These are phyloP conservation scores for Naganishia sp. DNA, from an alignment of 1,284 basidiomycete species.

Conservation along the genomic window DNA sequence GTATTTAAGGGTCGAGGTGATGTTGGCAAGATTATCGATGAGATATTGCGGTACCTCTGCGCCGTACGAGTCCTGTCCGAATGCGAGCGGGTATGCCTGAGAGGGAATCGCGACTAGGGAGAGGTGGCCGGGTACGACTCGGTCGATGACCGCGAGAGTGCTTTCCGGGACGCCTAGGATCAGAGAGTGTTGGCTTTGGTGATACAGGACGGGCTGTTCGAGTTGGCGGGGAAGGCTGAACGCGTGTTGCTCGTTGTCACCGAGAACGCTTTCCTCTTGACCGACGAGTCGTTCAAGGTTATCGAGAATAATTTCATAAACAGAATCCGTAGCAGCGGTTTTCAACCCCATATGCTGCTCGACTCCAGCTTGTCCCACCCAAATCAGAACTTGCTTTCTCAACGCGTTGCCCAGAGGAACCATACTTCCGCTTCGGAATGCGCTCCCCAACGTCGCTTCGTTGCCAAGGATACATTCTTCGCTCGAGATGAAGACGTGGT, in stretches of 20 bases:
- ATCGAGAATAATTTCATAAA: constrained; percentile 28
- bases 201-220: constrained; percentile 2
- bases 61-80: constrained; percentile 36
- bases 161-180: constrained; percentile 43
- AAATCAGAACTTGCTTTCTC: constrained; percentile 36
- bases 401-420: not conserved
- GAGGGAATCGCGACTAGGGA: constrained; percentile 50
- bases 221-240: not conserved
- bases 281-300: constrained; percentile 11
- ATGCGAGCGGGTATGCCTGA: constrained; percentile 21
- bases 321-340: constrained; percentile 18
- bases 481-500: constrained; percentile 38
- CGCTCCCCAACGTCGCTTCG: not conserved
- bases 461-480: constrained; percentile 35
- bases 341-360: constrained; percentile 15
- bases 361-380: constrained; percentile 48
- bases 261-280: not conserved
- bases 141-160: constrained; percentile 47
- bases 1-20: constrained; percentile 48
- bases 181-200: constrained; percentile 40
- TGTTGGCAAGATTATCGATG: constrained; percentile 46
- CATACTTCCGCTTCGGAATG: constrained; percentile 18
- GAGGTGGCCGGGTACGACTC: constrained; percentile 47
- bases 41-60: constrained; percentile 41
- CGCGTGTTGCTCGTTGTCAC: constrained; percentile 1